These are phyloP conservation scores for Bipolaris oryzae DNA, from an alignment of 2,329 filamentous ascomycete species.

Conservation along the genomic window DNA sequence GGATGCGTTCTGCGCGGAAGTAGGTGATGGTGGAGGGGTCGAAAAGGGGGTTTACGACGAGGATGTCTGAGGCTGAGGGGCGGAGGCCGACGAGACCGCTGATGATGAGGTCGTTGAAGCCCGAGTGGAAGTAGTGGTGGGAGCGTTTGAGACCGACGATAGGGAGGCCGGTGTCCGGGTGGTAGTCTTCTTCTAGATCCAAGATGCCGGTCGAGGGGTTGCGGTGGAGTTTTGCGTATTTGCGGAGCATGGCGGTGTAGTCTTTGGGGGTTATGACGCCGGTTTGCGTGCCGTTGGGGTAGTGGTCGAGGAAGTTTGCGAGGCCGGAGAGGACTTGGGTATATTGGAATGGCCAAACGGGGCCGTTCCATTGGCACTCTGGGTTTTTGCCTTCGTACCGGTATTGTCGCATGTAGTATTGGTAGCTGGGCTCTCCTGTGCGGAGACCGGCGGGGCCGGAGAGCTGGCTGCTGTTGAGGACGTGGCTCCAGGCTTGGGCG, in stretches of 20 bases:
- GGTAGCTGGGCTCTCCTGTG: conserved; percentile 53
- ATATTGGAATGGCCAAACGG: conserved; percentile 54
- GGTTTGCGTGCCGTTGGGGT: conserved; percentile 34
- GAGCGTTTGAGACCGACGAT: conserved; percentile 53
- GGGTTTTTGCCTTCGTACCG: conserved; percentile 46
- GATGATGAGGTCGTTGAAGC: conserved; percentile 52
- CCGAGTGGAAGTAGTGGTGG: conserved; percentile 56
- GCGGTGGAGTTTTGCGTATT: conserved; percentile 52
- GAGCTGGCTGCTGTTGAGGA: conserved; percentile 45
- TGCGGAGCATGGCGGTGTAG: conserved; percentile 47
- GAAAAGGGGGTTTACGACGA: conserved; percentile 52
- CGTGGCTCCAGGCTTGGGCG: conserved; percentile 48
- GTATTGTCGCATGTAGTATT: conserved; percentile 55
- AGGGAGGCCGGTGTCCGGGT: conserved; percentile 50
- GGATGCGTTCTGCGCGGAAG: conserved; percentile 51
- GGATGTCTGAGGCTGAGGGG: conserved; percentile 45
- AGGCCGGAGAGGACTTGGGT: conserved; percentile 51
- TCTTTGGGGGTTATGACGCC: conserved; percentile 37
- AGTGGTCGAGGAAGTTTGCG: conserved; percentile 53
- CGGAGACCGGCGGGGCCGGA: conserved; percentile 48
- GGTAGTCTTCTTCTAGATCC: conserved; percentile 54
- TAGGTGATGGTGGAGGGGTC: conserved; percentile 44
- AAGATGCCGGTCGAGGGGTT: conserved; percentile 41
- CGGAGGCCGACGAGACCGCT: conserved; percentile 53
- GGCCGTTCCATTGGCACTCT: conserved; percentile 56